Evolutionary conservation across 2,329 filamentous ascomycete species (phyloP), one percentile per base, ranked within the genome.

Genomic region (Helotiales sp.): DNA sequence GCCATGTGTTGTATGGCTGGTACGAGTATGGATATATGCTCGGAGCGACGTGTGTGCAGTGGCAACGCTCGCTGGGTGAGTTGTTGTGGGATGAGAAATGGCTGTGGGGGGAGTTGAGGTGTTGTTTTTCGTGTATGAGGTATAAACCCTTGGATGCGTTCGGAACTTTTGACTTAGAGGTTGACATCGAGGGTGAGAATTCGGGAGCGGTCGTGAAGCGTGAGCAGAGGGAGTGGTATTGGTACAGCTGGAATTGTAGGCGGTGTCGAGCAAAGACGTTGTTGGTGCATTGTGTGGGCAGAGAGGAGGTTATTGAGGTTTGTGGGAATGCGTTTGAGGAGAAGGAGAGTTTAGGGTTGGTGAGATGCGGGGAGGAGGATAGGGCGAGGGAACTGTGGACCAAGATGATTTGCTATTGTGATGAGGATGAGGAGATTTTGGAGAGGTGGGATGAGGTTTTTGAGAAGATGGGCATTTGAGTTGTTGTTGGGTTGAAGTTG

Each of bases 371-470:
- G n/a, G 49, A 52, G 22, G 49, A 52, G 49, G 13, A 26, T 6
- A 28, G 49, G 5, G 10, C 49, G 49, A 52, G 15, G 15, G 49
- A 52, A 15, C 6, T 52, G 49, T 52, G 49, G 49, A 52, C 15
- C 3, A 52, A 52, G 49, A 52, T 52, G 49, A 52, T 30, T 6
- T 52, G 49, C 49, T 6, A 28, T n/a, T 30, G n/a, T 22, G 24
- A 30, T 30, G 22, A 52, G 15, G 49, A 52, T 52, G 24, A 17
- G 24, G 49, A 52, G 7, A 52, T 52, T n/a, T 95, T 98, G 78
- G 98, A 86, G 73, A 97, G 90, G 80, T 97, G 95, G 74, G 95
- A 95, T 7, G 93, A 89, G 74, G 97, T 93, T 70, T 94, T 92
- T 26, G 91, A 89, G 79, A 90, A 93, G 50, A 97, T 79, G 1